phyloP scores from a whole-genome alignment of 225 moss, liverwort and hornwort genomes.

The Sphagnum contortum region DNA sequence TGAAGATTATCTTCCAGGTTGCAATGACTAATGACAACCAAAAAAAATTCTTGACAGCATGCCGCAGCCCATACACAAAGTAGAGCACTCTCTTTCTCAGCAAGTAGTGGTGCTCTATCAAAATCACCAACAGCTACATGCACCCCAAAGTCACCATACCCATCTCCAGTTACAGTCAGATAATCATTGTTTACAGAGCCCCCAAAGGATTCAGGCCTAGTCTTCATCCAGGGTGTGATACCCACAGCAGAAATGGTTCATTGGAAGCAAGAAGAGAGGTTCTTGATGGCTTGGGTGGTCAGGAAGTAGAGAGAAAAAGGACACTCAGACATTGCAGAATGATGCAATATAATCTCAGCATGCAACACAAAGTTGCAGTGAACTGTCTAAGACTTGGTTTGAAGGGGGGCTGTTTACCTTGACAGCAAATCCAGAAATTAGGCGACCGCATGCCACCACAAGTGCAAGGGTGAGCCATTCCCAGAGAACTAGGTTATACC shows the following conservation, averaged over 20 bases:
- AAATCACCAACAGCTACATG: slow-evolving; percentile 82
- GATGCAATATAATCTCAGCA: no score
- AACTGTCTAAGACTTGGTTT: no score
- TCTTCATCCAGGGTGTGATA: no score
- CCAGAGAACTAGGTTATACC: slow-evolving; percentile 82
- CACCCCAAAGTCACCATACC: slow-evolving; percentile 6
- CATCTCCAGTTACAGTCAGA: not conserved
- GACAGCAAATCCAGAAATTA: slow-evolving; percentile 88
- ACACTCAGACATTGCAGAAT: no score
- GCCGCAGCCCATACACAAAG: slow-evolving; percentile 94
- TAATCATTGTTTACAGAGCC: not conserved
- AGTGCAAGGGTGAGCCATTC: slow-evolving; percentile 92
- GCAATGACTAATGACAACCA: slow-evolving; percentile 97
- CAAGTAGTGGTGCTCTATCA: slow-evolving; percentile 95
- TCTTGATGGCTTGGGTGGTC: no score
- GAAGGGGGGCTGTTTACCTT: slow-evolving; percentile 34
- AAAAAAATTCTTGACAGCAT: slow-evolving; percentile 91
- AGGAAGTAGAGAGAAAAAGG: no score
- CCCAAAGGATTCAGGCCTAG: no score
- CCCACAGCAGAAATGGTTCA: no score
- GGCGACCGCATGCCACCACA: slow-evolving; percentile 84
- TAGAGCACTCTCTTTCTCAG: slow-evolving; percentile 94
- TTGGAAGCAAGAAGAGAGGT: no score
- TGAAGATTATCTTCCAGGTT: slow-evolving; percentile 88
- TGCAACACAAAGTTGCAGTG: no score